Conservation (phyloP, 371 early-diverging fungal genomes). For the Mortierella sp. region DNA sequence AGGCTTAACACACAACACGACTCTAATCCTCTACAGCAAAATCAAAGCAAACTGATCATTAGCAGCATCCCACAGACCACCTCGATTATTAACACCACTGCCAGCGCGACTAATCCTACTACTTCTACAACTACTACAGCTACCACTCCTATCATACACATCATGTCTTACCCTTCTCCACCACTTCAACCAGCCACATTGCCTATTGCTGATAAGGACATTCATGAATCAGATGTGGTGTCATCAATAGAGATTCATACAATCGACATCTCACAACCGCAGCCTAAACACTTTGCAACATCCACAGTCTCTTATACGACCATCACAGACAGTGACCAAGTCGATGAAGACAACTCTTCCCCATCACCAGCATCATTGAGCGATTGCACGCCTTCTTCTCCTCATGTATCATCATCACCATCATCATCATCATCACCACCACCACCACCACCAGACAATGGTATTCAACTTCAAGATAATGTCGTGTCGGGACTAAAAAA, state of each 20-base stretch:
- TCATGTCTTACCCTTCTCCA: slow-evolving; percentile 17
- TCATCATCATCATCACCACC: background rate
- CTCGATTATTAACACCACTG: background rate
- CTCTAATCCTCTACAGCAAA: background rate
- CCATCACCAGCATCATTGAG: background rate
- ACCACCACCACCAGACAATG: background rate
- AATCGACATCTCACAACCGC: background rate
- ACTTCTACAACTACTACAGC: background rate
- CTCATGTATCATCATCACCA: background rate
- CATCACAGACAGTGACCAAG: background rate
- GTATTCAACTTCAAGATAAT: slow-evolving; percentile 13
- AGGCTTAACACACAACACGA: background rate
- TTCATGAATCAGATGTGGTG: background rate
- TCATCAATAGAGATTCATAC: slow-evolving; percentile 1
- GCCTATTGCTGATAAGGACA: background rate
- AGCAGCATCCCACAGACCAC: background rate
- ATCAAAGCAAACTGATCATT: background rate
- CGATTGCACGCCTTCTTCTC: slow-evolving; percentile 1
- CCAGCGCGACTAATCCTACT: background rate
- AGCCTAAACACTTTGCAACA: background rate
- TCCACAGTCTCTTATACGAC: slow-evolving; percentile 8
- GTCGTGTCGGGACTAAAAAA: background rate
- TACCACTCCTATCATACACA: background rate
- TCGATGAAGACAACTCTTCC: background rate
- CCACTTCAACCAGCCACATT: slow-evolving; percentile 8